Evolutionary conservation across 225 moss, liverwort and hornwort genomes (phyloP), one percentile per base, ranked within the genome.

Genomic region (Physcomitrium patens): DNA sequence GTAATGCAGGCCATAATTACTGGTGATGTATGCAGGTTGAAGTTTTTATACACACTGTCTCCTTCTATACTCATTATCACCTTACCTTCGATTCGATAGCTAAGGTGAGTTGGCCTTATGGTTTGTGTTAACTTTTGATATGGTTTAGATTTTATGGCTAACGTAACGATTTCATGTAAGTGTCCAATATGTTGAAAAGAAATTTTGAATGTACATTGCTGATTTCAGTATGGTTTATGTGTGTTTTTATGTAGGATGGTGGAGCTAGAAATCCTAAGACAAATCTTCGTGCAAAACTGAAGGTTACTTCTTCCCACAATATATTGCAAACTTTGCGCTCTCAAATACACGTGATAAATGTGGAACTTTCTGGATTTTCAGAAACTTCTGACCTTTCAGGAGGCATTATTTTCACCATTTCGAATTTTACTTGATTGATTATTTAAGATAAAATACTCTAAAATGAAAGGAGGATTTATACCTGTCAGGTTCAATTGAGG

Each of bases 21-120:
- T 52, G 11, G 15, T 55, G 51, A 20, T 75, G 59, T 5, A 12
- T 79, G 86, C 91, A 97, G 97, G 86, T 99, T 77, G 91, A 99
- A 69, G 82, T 99, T 69, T 99, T 93, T 91, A 75, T 99, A 70
- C 97, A 99, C 66, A 76, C 93, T 50, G 80, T 87, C 37, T 87
- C 94, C n/a, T 89, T 93, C 23, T 79, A 91, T 75, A 87, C 90
- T 28, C 89, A 89, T 68, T 91, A 85, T 23, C 81, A 89, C 46
- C 87, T 94, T 62, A 90, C 87, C 15, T 99, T 89, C 44, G 81
- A 87, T 44, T 43, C 79, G 27, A 91, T 93, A 86, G 69, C 87
- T 47, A 76, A 64, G 81, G 84, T 84, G 82, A 69, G 64, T 42
- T 62, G 56, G 20, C 17, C 15, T 72, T 31, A 1, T 56, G 12